Base-by-base conservation (phyloP, 1,284 basidiomycete genomes). In the Ustilago tritici region DNA sequence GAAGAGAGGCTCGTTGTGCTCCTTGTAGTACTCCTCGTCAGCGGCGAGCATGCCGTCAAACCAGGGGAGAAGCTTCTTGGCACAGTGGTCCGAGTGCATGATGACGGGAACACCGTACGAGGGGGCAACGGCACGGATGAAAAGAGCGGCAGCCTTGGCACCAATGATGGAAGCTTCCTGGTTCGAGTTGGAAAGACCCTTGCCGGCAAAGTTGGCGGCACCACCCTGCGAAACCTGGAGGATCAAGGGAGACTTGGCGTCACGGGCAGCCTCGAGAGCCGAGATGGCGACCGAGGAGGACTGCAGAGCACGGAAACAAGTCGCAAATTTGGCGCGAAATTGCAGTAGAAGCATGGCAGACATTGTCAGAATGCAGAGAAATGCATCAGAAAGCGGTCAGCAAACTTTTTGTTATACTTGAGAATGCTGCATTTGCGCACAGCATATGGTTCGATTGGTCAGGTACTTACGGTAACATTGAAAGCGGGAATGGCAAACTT, bases 41-140 rank as follows among this genome's bases (percentile, higher is more conserved):
- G 96, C 96, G 63, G 92, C 92, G 87, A 99, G 93, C 97, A 99
- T 98, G 76, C 95, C 96, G 87, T 99, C 97, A 88, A 98, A 98
- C 97, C 97, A 99, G 15, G 93, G 95, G 69, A 99, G 92, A 78
- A 99, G 94, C 89, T 99, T 99, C 87, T 97, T 90, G 56, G 97
- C 97, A 87, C 97, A 99, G 89, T 99, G 97, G 88, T 99, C 97
- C 76, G 94, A 94, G 92, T 99, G 97, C 86, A 99, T 90, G 78
- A 99, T 91, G 84, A 99, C 97, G 82, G 97, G 97, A 76, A 86
- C 79, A 40, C 86, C 85, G 74, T 86, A 86, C 31, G 72, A 46
- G 31, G 94, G 94, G 59, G 96, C 92, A 76, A 98, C 77, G 53
- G 74, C 68, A 17, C 96, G 92, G 87, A 98, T 90, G 87, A 97